Base-by-base conservation (phyloP, 495 filamentous ascomycete genomes). In the Neurospora sp. region DNA sequence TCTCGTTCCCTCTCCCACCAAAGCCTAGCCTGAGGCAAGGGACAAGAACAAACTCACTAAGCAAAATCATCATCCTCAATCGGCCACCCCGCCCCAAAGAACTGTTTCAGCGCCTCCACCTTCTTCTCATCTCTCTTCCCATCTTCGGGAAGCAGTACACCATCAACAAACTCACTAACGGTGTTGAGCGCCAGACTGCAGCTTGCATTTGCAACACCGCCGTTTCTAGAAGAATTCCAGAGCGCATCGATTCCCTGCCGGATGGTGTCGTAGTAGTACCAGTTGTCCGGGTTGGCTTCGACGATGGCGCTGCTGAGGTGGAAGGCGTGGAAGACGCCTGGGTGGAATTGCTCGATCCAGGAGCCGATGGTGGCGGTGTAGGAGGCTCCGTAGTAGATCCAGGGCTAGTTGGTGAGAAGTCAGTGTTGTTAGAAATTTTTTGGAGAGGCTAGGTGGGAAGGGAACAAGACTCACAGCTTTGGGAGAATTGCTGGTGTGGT, bases 261-360 rank as follows among this genome's bases (percentile, higher is more conserved):
- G 48, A 91, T 82, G 18, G 89, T 89, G 8, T 83, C 81, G 78
- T 90, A 91, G 75, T 91, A 92, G 80, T 87, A 87, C 88, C 89
- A 91, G 78, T 88, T 91, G 73, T 91, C 83, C 10, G 84, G 82
- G 69, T 90, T 87, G 5, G 86, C 85, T 75, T 91, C 83, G 3
- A 91, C 89, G 3, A 86, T 86, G 4, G 89, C 90, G 74, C 86
- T 88, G 66, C 88, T 89, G 23, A 89, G 85, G 75, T 90, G 87
- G 75, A 89, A 91, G 2, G 89, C 89, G 86, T 88, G 89, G 81
- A 91, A 91, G 1, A 87, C 90, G 16, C 88, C 90, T 0, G 89
- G 89, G n/a, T 86, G 82, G 35, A 84, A 84, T 14, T 81, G 83
- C 70, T 87, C 87, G 16, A 86, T 88, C 90, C 90, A 92, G 10